Evolutionary conservation across 148 eudicot genomes (phyloP).

Genomic region (Amaranthus hypochondriacus): DNA sequence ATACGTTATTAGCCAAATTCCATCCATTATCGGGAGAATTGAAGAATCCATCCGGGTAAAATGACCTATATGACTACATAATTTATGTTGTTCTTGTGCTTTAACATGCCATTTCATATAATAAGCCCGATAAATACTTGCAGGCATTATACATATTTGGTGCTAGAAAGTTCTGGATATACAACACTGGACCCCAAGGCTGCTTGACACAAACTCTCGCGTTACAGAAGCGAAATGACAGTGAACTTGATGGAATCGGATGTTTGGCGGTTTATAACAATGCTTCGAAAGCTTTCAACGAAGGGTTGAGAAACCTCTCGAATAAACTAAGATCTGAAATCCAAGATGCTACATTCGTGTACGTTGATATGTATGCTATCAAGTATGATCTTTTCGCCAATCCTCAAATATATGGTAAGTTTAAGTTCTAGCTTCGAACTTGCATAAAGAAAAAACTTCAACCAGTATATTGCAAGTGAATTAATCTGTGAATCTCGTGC

Average conservation of each 20-base stretch:
- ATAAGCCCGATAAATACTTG: not conserved
- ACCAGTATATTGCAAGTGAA: no score
- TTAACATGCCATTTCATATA: no score
- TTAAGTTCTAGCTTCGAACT: no score
- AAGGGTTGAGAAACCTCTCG: conserved; percentile 22
- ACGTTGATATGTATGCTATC: conserved; percentile 42
- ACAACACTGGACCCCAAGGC: conserved; percentile 35
- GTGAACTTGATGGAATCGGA: conserved; percentile 35
- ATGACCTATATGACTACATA: no score
- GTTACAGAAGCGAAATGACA: conserved; percentile 14
- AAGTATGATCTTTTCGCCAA: conserved; percentile 44
- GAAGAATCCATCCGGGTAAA: conserved; percentile 26
- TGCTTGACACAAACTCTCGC: conserved; percentile 40
- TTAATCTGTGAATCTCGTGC: conserved; percentile 1
- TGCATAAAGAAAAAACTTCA: not conserved
- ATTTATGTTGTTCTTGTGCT: no score
- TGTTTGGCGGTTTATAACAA: conserved; percentile 35
- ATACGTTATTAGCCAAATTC: conserved; percentile 17
- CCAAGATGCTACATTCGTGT: conserved; percentile 28
- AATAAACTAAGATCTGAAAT: conserved; percentile 28
- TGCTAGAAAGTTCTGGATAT: conserved; percentile 39
- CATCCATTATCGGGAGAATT: conserved; percentile 24
- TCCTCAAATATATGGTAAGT: conserved; percentile 33
- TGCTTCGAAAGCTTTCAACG: conserved; percentile 34
- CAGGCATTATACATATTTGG: conserved; percentile 30